These are phyloP conservation scores for Metschnikowia vanudenii DNA, from an alignment of 805 yeast genomes.

Conservation along the genomic window DNA sequence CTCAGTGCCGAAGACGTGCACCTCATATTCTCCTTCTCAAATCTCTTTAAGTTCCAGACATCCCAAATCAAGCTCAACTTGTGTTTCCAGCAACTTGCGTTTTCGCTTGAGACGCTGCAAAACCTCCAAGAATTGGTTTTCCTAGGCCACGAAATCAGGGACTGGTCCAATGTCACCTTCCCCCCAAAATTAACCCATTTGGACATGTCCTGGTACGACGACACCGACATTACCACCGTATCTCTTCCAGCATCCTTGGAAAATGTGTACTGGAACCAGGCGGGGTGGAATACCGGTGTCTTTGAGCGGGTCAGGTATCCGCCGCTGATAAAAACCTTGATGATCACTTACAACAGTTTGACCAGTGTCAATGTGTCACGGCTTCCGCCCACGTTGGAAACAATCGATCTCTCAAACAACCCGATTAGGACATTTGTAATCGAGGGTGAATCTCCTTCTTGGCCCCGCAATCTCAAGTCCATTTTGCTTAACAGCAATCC, in stretches of 20 bases:
- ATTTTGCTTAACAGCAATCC: slow-evolving; percentile 24
- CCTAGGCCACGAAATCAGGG: slow-evolving; percentile 31
- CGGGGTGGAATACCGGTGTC: slow-evolving; percentile 20
- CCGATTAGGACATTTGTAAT: slow-evolving; percentile 15
- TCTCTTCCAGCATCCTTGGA: slow-evolving; percentile 22
- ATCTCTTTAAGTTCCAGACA: slow-evolving; percentile 32
- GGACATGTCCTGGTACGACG: slow-evolving; percentile 38
- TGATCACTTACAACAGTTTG: slow-evolving; percentile 33
- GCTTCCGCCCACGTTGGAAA: slow-evolving; percentile 30
- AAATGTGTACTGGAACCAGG: slow-evolving; percentile 33
- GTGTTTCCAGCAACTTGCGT: neutral
- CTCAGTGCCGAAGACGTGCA: slow-evolving; percentile 22
- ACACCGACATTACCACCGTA: slow-evolving; percentile 25
- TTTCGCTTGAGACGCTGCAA: slow-evolving; percentile 11
- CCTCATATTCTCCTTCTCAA: slow-evolving; percentile 25
- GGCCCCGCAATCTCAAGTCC: slow-evolving; percentile 29
- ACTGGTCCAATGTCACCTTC: slow-evolving; percentile 30
- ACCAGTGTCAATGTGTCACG: slow-evolving; percentile 22
- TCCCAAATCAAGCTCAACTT: slow-evolving; percentile 22
- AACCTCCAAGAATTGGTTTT: slow-evolving; percentile 28
- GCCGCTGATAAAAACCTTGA: slow-evolving; percentile 25
- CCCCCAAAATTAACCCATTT: slow-evolving; percentile 28
- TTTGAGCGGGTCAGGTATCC: slow-evolving; percentile 21
- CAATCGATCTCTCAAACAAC: slow-evolving; percentile 31
- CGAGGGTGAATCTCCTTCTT: slow-evolving; percentile 12